Base-by-base conservation (phyloP, 179 eudicot species). In the Actinidia arguta region DNA sequence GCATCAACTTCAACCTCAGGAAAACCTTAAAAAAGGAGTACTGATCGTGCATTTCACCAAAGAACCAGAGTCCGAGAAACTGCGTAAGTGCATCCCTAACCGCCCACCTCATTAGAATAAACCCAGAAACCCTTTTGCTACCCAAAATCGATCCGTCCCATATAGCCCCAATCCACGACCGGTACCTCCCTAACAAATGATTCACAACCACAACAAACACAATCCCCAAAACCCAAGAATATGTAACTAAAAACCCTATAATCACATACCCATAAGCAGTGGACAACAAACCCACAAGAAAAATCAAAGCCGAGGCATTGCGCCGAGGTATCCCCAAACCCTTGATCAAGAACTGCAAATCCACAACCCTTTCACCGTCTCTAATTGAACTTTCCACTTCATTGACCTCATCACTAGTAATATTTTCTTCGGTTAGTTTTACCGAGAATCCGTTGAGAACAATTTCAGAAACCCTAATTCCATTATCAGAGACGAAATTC, bases 1-100 rank as follows among this genome's bases (percentile, higher is more conserved):
- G 98, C 98, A 97, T 93, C 89, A 97, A 85, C 82, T 97, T 97
- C 87, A 95, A 83, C 88, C 98, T 90, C 89, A 95, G 87, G 83
- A 93, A 93, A 81, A 97, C 88, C 91, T 94, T 97, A 76, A 95
- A 95, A 81, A 95, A 92, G 17, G 92, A 86, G 80, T 90, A 96
- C 83, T 93, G 98, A 86, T 97, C 98, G n/a, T 90, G 94, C 48
- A 97, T 85, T 75, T 97, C 98, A 5, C 95, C 94, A 78, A 97
- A 97, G 82, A 86, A 93, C 86, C 91, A 97, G 55, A 97, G 74
- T 62, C 99, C 98, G 18, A 97, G 86, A 42, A 97, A 74, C 90
- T 95, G 99, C 0, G 98, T 92, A 51, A 97, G 84, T 1, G 97
- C 98, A 71, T 95, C 98, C 82, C 92, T 86, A 0, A 97, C 93